These are phyloP conservation scores for Funneliformis mosseae DNA, from an alignment of 192 early-diverging fungal species.

Conservation along the genomic window DNA sequence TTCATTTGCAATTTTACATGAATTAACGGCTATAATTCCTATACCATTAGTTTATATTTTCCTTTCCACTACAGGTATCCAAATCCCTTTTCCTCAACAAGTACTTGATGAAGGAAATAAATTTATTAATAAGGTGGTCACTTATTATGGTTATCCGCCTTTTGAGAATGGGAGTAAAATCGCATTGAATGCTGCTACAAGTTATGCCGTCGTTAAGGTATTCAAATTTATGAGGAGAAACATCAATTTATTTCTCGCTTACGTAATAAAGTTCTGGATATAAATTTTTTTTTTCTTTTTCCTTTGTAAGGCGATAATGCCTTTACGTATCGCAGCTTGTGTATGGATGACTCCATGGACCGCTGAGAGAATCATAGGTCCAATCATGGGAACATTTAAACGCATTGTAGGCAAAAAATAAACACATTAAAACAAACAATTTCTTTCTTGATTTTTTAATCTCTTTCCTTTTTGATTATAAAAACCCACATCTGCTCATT, in stretches of 20 bases:
- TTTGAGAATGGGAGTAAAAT: constrained; percentile 17
- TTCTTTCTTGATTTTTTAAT: too few relatives aligned
- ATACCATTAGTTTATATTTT: constrained; percentile 73
- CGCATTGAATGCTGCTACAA: constrained; percentile 49
- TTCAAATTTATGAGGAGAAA: constrained; percentile 4
- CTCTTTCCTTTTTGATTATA: too few relatives aligned
- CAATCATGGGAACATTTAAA: constrained; percentile 42
- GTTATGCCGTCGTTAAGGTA: constrained; percentile 86
- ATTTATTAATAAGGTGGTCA: constrained; percentile 57
- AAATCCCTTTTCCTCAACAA: constrained; percentile 71
- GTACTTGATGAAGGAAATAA: constrained; percentile 64
- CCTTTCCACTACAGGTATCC: constrained; percentile 54
- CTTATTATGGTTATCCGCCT: constrained; percentile 54
- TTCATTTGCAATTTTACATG: constrained; percentile 83
- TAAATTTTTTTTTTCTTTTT: background rate
- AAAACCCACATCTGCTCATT: background rate
- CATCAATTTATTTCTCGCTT: background rate
- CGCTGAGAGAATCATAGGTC: constrained; percentile 55
- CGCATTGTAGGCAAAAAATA: background rate
- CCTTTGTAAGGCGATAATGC: constrained; percentile 55
- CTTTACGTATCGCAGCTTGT: constrained; percentile 62
- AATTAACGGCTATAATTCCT: constrained; percentile 84
- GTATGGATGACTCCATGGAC: constrained; percentile 58
- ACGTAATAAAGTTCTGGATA: background rate
- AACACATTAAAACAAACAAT: background rate